Base-by-base conservation (phyloP, 371 early-diverging fungal species). In the Homolaphlyctis polyrhiza region DNA sequence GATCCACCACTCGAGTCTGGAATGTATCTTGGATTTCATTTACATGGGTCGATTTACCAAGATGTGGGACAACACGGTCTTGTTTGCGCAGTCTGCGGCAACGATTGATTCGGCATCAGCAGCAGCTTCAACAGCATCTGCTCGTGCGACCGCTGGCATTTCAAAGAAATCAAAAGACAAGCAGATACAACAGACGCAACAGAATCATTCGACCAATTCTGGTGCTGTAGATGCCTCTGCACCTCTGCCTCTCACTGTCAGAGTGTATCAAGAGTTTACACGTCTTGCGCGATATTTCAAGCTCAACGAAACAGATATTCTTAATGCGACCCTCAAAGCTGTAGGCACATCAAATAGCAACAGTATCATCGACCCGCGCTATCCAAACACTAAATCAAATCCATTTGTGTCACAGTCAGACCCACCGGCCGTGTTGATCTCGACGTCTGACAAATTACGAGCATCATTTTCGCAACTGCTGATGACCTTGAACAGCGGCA, bases 61-160 rank as follows among this genome's bases (percentile, higher is more conserved):
- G 29, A n/a, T 29, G 11, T 66, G 62, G 67, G 59, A 66, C 39
- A 36, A 60, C 43, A 30, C 55, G 3, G n/a, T 66, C 33, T 16
- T 57, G 11, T 13, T 66, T 2, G 13, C 27, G 21, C 28, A 8
- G 21, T 16, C 39, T 18, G 18, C 39, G 11, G 39, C 39, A 39
- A 39, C 11, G 11, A 11, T 39, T 11, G 11, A 11, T 18, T 39
- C 39, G 11, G 39, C 39, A 11, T 39, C 39, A 11, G 39, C 39
- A 18, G 39, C 39, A 18, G 39, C 39, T 39, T 8, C 39, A 18
- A 18, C 39, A 18, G 39, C 39, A 18, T 8, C 39, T 8, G 8
- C n/a, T n/a, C n/a, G n/a, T n/a, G n/a, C 39, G 18, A 39, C 11
- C 39, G 39, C 39, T 39, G 39, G 39, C 39, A 18, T 18, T 18